Conservation (phyloP, 805 yeast genomes). For the Maudiozyma pseudohumilis region DNA sequence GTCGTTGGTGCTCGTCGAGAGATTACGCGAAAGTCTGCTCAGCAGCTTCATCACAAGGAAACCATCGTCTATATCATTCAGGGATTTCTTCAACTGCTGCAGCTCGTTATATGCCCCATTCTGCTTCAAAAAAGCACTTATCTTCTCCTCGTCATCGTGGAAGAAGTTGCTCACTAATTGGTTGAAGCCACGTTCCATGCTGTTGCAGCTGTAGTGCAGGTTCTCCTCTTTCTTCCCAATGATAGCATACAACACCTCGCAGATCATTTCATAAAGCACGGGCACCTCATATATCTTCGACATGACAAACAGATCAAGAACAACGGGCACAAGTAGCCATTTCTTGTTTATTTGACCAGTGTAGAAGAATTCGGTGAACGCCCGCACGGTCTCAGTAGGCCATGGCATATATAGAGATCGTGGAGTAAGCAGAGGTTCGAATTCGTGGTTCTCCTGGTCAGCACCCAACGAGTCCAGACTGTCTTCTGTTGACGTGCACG, state of each 20-base stretch:
- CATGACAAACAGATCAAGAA: constrained; percentile 51
- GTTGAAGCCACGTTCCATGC: constrained; percentile 15
- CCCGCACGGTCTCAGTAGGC: constrained; percentile 48
- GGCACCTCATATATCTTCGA: constrained; percentile 63
- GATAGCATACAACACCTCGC: constrained; percentile 60
- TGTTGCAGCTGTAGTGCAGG: constrained; percentile 3
- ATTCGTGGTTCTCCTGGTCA: constrained; percentile 14
- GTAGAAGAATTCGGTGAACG: constrained; percentile 61
- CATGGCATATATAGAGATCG: constrained; percentile 62
- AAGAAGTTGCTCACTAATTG: constrained; percentile 13
- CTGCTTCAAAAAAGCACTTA: constrained; percentile 15
- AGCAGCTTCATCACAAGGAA: constrained; percentile 46
- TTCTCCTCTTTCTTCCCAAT: constrained; percentile 58
- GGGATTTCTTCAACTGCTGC: constrained; percentile 43
- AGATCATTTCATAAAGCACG: constrained; percentile 54
- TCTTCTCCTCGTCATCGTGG: constrained; percentile 17
- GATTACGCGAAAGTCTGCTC: constrained; percentile 36
- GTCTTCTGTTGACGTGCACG: constrained; percentile 8
- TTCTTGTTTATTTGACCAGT: constrained; percentile 73
- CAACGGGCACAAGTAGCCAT: constrained; percentile 63
- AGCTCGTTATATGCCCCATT: constrained; percentile 29
- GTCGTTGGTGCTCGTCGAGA: constrained; percentile 17
- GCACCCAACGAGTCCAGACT: constrained; percentile 12
- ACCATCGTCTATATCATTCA: constrained; percentile 58
- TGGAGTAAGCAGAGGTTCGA: constrained; percentile 60